phyloP scores from a whole-genome alignment of 2,329 filamentous ascomycete species.

The Monosporascus sp. region DNA sequence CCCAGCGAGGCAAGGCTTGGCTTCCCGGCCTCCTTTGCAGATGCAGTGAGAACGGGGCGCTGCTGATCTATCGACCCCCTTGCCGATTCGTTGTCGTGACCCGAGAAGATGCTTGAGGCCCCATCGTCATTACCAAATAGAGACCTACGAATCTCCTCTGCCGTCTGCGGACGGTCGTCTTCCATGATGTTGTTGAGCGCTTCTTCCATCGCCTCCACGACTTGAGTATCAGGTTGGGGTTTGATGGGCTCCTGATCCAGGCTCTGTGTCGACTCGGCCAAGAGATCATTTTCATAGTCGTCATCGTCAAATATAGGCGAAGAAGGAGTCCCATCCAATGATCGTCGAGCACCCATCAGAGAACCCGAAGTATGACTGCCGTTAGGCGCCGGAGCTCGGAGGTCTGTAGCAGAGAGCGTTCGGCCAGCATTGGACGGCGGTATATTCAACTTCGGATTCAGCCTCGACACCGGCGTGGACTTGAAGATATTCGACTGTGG shows the following conservation, averaged over 20 bases:
- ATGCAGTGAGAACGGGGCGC: constrained; percentile 20
- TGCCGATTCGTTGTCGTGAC: constrained; percentile 52
- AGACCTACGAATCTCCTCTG: constrained; percentile 60
- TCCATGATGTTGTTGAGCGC: constrained; percentile 91
- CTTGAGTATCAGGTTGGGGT: constrained; percentile 63
- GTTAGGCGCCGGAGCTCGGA: constrained; percentile 33
- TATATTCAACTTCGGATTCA: constrained; percentile 32
- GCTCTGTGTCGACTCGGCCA: constrained; percentile 69
- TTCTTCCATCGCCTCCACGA: constrained; percentile 89
- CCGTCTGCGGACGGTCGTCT: constrained; percentile 59
- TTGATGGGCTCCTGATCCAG: constrained; percentile 66
- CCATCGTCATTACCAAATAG: constrained; percentile 56
- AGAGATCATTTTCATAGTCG: constrained; percentile 64
- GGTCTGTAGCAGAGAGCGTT: constrained; percentile 43
- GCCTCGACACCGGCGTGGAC: constrained; percentile 37
- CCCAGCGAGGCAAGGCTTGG: constrained; percentile 89
- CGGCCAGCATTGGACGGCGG: constrained; percentile 29
- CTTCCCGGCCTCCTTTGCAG: constrained; percentile 52
- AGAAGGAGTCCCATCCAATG: constrained; percentile 60
- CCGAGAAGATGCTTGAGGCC: constrained; percentile 44
- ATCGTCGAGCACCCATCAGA: constrained; percentile 49
- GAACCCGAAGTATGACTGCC: constrained; percentile 32
- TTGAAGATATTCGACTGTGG: constrained; percentile 37
- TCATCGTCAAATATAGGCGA: constrained; percentile 75
- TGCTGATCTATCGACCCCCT: constrained; percentile 30